Conservation (phyloP, 1,284 basidiomycete genomes). For the Sphaerobolus stellatus region DNA sequence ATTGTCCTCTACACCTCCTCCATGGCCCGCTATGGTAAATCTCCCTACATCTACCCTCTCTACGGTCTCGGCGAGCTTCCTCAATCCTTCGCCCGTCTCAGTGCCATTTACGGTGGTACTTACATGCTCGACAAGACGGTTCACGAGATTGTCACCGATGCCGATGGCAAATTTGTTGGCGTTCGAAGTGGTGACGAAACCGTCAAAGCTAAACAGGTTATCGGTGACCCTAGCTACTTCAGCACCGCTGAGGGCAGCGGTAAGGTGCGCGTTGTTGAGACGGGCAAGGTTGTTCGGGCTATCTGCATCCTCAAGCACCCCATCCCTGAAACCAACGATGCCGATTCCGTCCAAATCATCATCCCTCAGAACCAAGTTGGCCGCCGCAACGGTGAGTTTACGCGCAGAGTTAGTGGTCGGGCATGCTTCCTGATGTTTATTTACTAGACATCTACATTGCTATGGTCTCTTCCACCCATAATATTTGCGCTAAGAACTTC, state of each 20-base stretch:
- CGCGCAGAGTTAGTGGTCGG: constrained; percentile 8
- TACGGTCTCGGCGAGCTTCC: constrained; percentile 99
- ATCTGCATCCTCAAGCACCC: constrained; percentile 99
- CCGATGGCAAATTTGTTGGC: constrained; percentile 88
- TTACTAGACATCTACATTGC: constrained; percentile 95
- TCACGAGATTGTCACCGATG: constrained; percentile 86
- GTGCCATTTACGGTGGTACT: constrained; percentile 98
- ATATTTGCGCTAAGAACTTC: constrained; percentile 93
- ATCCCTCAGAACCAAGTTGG: constrained; percentile 98
- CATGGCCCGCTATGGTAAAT: constrained; percentile 99
- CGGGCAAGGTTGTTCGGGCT: constrained; percentile 92
- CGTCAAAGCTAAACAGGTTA: constrained; percentile 96
- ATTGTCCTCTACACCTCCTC: constrained; percentile 98
- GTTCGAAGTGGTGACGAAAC: constrained; percentile 90
- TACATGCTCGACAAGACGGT: constrained; percentile 99
- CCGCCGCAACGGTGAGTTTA: constrained; percentile 82
- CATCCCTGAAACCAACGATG: constrained; percentile 95
- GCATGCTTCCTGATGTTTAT: constrained; percentile 11
- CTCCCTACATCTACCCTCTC: constrained; percentile 98
- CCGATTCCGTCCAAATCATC: constrained; percentile 95
- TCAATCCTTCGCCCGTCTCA: constrained; percentile 96
- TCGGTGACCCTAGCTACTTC: constrained; percentile 99
- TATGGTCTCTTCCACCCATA: constrained; percentile 95
- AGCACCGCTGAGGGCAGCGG: constrained; percentile 74
- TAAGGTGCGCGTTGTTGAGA: constrained; percentile 86